phyloP scores from a whole-genome alignment of 1,139 yeast species.

The Kodamaea sp. region DNA sequence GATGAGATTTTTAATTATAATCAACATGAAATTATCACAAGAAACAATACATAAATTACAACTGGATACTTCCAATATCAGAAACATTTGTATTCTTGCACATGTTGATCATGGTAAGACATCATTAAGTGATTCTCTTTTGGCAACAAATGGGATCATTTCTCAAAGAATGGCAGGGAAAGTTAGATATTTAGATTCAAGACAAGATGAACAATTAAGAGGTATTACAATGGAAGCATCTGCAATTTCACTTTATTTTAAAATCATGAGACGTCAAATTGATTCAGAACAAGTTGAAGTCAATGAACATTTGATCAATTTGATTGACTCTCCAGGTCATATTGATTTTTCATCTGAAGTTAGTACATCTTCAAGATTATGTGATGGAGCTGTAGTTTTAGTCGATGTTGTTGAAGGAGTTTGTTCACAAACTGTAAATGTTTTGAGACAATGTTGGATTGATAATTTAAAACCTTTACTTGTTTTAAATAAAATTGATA shows the following conservation, averaged over 20 bases:
- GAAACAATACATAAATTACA: slow-evolving; percentile 68
- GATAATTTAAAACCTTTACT: slow-evolving; percentile 85
- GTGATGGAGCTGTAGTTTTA: slow-evolving; percentile 94
- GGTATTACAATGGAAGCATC: slow-evolving; percentile 98
- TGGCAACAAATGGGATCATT: slow-evolving; percentile 95
- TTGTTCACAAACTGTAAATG: slow-evolving; percentile 94
- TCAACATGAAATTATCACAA: slow-evolving; percentile 48
- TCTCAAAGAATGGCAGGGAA: slow-evolving; percentile 95
- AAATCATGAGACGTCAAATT: slow-evolving; percentile 47
- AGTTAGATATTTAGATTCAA: slow-evolving; percentile 84
- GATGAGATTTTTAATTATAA: background rate
- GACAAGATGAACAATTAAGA: slow-evolving; percentile 93
- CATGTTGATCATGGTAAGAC: slow-evolving; percentile 99
- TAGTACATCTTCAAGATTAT: slow-evolving; percentile 88
- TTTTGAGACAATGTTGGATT: slow-evolving; percentile 92
- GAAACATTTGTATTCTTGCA: slow-evolving; percentile 93
- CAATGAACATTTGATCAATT: slow-evolving; percentile 78
- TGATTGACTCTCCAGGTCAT: slow-evolving; percentile 98
- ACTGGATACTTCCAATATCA: slow-evolving; percentile 59
- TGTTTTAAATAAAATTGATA: slow-evolving; percentile 90
- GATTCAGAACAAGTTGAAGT: slow-evolving; percentile 37
- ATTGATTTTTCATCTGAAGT: slow-evolving; percentile 96
- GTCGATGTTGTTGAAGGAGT: slow-evolving; percentile 99
- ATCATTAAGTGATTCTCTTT: slow-evolving; percentile 82
- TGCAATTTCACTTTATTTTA: slow-evolving; percentile 84